Evolutionary conservation across 208 protist species (phyloP), one percentile per base, ranked within the genome.

Genomic region (Leishmania major): DNA sequence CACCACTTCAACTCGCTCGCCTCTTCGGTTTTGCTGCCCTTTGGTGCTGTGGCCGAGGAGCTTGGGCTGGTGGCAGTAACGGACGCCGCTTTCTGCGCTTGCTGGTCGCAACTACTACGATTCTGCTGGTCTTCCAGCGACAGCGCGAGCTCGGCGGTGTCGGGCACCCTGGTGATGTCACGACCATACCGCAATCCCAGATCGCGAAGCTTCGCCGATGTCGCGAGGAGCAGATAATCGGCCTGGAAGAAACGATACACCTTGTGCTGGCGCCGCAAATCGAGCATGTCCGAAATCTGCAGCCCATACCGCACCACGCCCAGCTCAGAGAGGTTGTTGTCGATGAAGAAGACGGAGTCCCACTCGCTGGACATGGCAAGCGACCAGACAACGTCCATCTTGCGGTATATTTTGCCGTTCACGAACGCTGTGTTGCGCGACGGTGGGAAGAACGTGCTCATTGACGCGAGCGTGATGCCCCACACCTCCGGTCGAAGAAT

Each of bases 321-420:
- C 19, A 96, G 78, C 84, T 97, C 94, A 40, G 87, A 90, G 72
- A 97, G 85, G 80, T 96, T 94, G 83, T 97, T 97, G 86, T 97
- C 94, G 15, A 97, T 87, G 69, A 97, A 97, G 62, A 97, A 94
- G 5, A 97, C 92, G 47, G 82, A 85, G 76, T 97, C 94, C 92
- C 94, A 97, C 79, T 84, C 51, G 3, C 94, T 91, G 40, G 84
- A 94, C 64, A 84, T 84, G 55, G 94, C 92, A 17, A 97, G 84
- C 3, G 94, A 97, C 87, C 92, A 93, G 7, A 94, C 92, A n/a
- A 97, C 85, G 69, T 97, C 94, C 88, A 95, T 90, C 85, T 97
- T 97, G 22, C 80, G 81, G 70, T 95, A 95, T 11, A 91, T 73
- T 77, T 90, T 91, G 19, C 92, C 94, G 75, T 96, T 90, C 47